These are phyloP conservation scores for Infundibulicybe gibba DNA, from an alignment of 768 basidiomycete species.

Conservation along the genomic window DNA sequence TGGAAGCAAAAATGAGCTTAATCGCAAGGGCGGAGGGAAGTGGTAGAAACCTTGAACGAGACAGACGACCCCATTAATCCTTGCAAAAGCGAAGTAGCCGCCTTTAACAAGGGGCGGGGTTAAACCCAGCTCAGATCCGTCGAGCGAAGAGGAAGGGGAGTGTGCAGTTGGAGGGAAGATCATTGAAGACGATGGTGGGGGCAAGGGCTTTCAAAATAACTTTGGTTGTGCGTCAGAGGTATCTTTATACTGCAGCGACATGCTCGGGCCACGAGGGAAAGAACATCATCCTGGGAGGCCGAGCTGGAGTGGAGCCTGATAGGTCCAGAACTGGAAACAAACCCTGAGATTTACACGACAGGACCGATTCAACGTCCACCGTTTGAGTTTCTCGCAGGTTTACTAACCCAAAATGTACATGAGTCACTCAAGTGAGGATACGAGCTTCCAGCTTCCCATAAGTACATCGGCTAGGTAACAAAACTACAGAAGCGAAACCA, in stretches of 20 bases:
- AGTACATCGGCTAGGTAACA: too few species aligned
- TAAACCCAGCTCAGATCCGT: slow-evolving; percentile 2
- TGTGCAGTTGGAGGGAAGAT: slow-evolving; percentile 6
- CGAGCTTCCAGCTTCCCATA: too few species aligned
- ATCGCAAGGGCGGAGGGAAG: not conserved
- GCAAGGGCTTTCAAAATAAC: slow-evolving; percentile 29
- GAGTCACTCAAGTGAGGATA: too few species aligned
- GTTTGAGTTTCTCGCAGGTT: too few species aligned
- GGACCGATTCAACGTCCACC: too few species aligned
- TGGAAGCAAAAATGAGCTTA: slow-evolving; percentile 10
- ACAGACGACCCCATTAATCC: slow-evolving; percentile 51
- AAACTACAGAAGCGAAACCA: too few species aligned
- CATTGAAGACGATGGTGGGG: slow-evolving; percentile 7
- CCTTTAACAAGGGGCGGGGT: slow-evolving; percentile 30
- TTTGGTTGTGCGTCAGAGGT: slow-evolving; percentile 18
- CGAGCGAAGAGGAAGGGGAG: not conserved
- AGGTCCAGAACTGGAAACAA: too few species aligned
- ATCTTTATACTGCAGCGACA: slow-evolving; percentile 32
- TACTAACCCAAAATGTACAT: too few species aligned
- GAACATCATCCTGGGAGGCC: slow-evolving; percentile 11
- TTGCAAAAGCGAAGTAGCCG: slow-evolving; percentile 52
- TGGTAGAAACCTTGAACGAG: slow-evolving; percentile 57
- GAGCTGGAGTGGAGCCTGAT: slow-evolving; percentile 9
- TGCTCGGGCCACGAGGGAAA: slow-evolving; percentile 35
- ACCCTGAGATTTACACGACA: too few species aligned